phyloP scores from a whole-genome alignment of 75 land plant genomes.

The Pinus taeda region DNA sequence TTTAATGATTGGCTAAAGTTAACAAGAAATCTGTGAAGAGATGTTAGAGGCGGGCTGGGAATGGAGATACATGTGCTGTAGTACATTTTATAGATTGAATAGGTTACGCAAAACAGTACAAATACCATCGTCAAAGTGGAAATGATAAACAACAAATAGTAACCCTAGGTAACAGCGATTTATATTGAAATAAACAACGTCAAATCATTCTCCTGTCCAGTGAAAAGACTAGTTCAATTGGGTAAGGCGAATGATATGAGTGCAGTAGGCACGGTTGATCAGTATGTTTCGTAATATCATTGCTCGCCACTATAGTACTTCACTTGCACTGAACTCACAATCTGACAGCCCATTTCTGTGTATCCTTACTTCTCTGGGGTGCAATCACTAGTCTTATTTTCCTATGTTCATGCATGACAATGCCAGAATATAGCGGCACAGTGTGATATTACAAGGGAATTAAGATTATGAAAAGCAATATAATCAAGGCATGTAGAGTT shows the following conservation, averaged over 20 bases:
- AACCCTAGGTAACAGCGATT: neutral
- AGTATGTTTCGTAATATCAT: neutral
- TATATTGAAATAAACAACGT: neutral
- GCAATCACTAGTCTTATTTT: neutral
- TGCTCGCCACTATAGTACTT: neutral
- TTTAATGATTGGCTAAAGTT: no score
- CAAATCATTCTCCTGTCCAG: neutral
- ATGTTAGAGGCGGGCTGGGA: no score
- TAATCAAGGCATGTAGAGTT: constrained; percentile 64
- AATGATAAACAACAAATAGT: neutral
- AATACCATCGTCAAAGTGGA: neutral
- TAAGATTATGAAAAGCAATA: neutral
- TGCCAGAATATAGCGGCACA: neutral
- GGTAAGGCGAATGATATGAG: neutral
- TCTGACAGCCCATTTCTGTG: neutral
- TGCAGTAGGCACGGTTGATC: neutral
- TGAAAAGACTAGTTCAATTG: neutral
- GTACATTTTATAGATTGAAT: no score
- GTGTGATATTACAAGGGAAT: neutral
- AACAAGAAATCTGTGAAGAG: no score
- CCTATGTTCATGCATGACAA: neutral
- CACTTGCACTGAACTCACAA: neutral
- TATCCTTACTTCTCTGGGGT: neutral
- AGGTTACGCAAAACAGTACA: no score
- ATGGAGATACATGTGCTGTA: no score